Conservation (phyloP, 2,329 filamentous ascomycete genomes). For the Ambrosiella beaveri region DNA sequence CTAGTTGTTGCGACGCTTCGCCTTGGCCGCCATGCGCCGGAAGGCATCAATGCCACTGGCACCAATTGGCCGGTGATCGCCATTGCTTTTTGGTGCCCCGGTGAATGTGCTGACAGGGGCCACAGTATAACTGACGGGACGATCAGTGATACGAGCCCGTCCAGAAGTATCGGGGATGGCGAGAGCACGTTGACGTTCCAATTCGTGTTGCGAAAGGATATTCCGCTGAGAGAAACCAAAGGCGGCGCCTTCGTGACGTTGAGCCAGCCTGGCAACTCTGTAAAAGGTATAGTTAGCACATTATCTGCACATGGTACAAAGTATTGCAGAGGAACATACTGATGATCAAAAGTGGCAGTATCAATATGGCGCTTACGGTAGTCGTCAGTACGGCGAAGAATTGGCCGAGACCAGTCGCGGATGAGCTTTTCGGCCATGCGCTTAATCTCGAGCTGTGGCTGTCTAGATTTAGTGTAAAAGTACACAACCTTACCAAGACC, state of each 20-base stretch:
- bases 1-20: conserved; percentile 29
- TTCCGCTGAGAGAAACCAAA: conserved; percentile 35
- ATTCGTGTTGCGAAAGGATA: conserved; percentile 25
- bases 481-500: conserved; percentile 92
- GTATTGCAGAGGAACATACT: conserved; percentile 28
- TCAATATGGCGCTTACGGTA: conserved; percentile 68
- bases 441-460: conserved; percentile 76
- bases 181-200: conserved; percentile 40
- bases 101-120: conserved; percentile 46
- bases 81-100: conserved; percentile 22
- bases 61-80: conserved; percentile 40
- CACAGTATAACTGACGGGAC: conserved; percentile 41
- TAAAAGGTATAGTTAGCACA: neutral
- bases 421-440: conserved; percentile 83
- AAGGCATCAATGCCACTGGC: conserved; percentile 48
- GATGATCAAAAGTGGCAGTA: conserved; percentile 45
- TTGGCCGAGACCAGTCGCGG: conserved; percentile 88
- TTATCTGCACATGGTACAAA: neutral
- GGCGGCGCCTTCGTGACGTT: conserved; percentile 31
- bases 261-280: conserved; percentile 36
- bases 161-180: conserved; percentile 38
- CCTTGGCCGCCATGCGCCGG: conserved; percentile 46
- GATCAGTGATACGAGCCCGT: conserved; percentile 36
- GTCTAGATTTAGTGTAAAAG: conserved; percentile 93
- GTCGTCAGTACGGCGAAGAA: conserved; percentile 83